Percentiles rank a stretch among this genome's conserved stretches.
These are phyloP conservation scores for Myriangium duriaei DNA, from an alignment of 2,329 filamentous ascomycete species.

Conservation along the genomic window DNA sequence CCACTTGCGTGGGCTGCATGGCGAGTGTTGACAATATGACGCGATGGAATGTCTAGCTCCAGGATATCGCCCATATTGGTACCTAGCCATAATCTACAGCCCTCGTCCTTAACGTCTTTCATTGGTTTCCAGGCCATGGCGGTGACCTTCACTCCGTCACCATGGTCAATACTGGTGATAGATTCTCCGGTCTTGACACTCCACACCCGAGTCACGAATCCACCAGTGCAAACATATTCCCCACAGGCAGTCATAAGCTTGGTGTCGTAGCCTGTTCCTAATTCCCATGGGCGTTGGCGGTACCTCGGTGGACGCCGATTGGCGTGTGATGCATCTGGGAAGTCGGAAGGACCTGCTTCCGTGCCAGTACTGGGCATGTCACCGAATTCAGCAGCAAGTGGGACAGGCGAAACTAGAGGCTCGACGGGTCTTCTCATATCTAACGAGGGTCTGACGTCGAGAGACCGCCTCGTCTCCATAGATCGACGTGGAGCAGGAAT, in stretches of 20 bases:
- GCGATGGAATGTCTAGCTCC: slow-evolving; percentile 70
- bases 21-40: slow-evolving; percentile 57
- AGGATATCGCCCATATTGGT: slow-evolving; percentile 79
- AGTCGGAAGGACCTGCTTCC: slow-evolving; percentile 35
- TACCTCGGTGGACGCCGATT: slow-evolving; percentile 74
- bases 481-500: slow-evolving; percentile 23
- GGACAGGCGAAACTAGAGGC: neutral
- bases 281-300: slow-evolving; percentile 59
- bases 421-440: neutral
- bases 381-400: slow-evolving; percentile 11
- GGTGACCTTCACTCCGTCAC: slow-evolving; percentile 71
- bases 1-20: slow-evolving; percentile 61
- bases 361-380: slow-evolving; percentile 10
- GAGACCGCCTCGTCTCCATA: slow-evolving; percentile 11
- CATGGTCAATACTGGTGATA: slow-evolving; percentile 68
- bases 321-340: slow-evolving; percentile 70
- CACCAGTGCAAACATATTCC: slow-evolving; percentile 73
- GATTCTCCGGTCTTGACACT: slow-evolving; percentile 70
- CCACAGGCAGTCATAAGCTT: slow-evolving; percentile 80
- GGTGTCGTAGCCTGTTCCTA: slow-evolving; percentile 75
- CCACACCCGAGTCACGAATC: slow-evolving; percentile 80
- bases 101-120: slow-evolving; percentile 64
- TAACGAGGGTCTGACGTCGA: slow-evolving; percentile 4
- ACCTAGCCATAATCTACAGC: slow-evolving; percentile 74
- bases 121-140: slow-evolving; percentile 79